Evolutionary conservation across 306 rosid species (phyloP).

Genomic region (Rubus parviflorus): DNA sequence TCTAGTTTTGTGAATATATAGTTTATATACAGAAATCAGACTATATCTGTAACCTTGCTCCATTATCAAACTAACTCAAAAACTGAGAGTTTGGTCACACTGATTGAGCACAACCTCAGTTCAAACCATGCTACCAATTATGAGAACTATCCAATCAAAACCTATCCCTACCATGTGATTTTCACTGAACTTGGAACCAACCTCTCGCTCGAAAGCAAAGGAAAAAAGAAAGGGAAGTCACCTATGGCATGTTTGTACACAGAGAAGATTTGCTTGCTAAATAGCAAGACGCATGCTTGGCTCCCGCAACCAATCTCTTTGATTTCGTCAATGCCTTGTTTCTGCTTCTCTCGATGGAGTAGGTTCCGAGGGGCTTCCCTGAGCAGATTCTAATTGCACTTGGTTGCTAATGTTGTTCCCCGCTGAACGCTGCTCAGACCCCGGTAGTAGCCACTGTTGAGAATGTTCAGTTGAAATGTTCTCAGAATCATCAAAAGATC

Average conservation of each 20-base stretch:
- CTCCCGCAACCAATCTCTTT: conserved; percentile 22
- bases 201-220: background rate
- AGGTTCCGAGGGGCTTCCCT: conserved; percentile 31
- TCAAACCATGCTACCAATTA: conserved; percentile 3
- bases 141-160: conserved; percentile 14
- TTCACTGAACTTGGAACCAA: conserved; percentile 17
- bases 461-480: conserved; percentile 41
- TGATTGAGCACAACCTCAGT: conserved; percentile 9
- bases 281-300: conserved; percentile 22
- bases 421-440: conserved; percentile 19
- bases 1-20: background rate
- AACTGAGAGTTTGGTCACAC: background rate
- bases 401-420: conserved; percentile 35
- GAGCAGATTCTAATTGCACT: conserved; percentile 29
- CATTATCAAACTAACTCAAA: conserved; percentile 6
- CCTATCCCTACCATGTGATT: conserved; percentile 23
- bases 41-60: conserved; percentile 1
- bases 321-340: conserved; percentile 34
- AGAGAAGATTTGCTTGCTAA: conserved; percentile 21
- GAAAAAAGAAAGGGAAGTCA: conserved; percentile 5
- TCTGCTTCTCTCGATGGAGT: conserved; percentile 43
- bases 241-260: conserved; percentile 17
- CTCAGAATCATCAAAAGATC: conserved; percentile 49
- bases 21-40: conserved; percentile 14
- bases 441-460: conserved; percentile 45